Evolutionary conservation across 768 basidiomycete species (phyloP).

Genomic region (Gymnopilus junonius): DNA sequence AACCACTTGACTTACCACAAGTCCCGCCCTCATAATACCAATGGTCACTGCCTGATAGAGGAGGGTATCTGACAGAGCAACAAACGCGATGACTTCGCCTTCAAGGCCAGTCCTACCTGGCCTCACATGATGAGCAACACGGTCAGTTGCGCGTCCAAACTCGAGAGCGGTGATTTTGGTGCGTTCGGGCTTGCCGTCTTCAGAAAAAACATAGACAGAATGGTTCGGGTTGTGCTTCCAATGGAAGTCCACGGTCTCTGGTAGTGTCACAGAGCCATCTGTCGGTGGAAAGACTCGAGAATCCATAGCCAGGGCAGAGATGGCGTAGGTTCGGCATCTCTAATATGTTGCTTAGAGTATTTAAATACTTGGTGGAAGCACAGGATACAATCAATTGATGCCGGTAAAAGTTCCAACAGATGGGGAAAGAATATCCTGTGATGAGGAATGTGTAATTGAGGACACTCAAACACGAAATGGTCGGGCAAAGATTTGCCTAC

Average conservation of each 20-base stretch:
- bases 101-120: slow-evolving; percentile 30
- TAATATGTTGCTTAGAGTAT: not conserved
- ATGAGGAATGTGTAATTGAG: not conserved
- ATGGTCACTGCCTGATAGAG: slow-evolving; percentile 46
- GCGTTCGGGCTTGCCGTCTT: slow-evolving; percentile 17
- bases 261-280: slow-evolving; percentile 37
- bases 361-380: slow-evolving; percentile 3
- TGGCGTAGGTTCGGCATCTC: not conserved
- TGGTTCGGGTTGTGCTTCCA: slow-evolving; percentile 33
- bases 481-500: not conserved
- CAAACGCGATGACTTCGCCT: slow-evolving; percentile 37
- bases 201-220: slow-evolving; percentile 35
- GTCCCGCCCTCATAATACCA: slow-evolving; percentile 41
- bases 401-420: not conserved
- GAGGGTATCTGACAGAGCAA: slow-evolving; percentile 37
- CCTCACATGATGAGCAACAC: slow-evolving; percentile 42
- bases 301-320: slow-evolving; percentile 8
- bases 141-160: slow-evolving; percentile 49
- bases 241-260: slow-evolving; percentile 38
- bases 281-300: slow-evolving; percentile 23
- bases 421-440: slow-evolving; percentile 11
- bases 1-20: slow-evolving; percentile 28
- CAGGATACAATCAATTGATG: slow-evolving; percentile 5
- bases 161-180: slow-evolving; percentile 42
- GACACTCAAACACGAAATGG: not conserved